These are phyloP conservation scores for Vaccinium corymbosum DNA, from an alignment of 148 eudicot genomes.

Conservation along the genomic window DNA sequence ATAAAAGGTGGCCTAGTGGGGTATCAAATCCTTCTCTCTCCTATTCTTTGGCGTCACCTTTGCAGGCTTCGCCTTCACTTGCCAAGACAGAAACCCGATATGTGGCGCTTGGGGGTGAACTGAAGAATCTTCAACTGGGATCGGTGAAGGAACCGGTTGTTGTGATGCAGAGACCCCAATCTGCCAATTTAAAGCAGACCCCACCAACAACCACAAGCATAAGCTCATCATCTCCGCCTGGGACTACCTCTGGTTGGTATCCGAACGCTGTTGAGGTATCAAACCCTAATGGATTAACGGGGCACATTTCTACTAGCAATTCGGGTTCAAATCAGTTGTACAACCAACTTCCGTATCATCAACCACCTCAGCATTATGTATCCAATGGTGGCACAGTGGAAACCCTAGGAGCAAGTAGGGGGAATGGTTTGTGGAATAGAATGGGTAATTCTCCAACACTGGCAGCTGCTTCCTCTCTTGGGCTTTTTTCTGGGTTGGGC, in stretches of 20 bases:
- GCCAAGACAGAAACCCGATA: slow-evolving; percentile 53
- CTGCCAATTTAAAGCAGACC: slow-evolving; percentile 46
- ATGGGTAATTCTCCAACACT: slow-evolving; percentile 50
- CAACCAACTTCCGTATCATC: slow-evolving; percentile 47
- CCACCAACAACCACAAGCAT: slow-evolving; percentile 37
- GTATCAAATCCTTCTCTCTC: slow-evolving; percentile 63
- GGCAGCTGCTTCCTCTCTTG: slow-evolving; percentile 78
- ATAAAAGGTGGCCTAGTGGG: slow-evolving; percentile 62
- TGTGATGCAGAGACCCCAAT: slow-evolving; percentile 81
- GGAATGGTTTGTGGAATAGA: slow-evolving; percentile 43
- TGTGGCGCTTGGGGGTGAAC: slow-evolving; percentile 44
- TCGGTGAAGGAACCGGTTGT: slow-evolving; percentile 68
- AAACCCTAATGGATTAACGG: slow-evolving; percentile 52
- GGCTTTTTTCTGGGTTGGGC: slow-evolving; percentile 74
- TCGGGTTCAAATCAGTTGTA: slow-evolving; percentile 48
- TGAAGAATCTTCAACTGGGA: slow-evolving; percentile 61
- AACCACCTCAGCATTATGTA: slow-evolving; percentile 44
- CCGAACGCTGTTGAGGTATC: slow-evolving; percentile 39
- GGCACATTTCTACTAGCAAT: slow-evolving; percentile 41
- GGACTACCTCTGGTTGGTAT: slow-evolving; percentile 52
- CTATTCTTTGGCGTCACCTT: slow-evolving; percentile 48
- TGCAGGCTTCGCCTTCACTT: slow-evolving; percentile 55
- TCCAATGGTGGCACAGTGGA: slow-evolving; percentile 46
- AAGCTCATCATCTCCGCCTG: slow-evolving; percentile 52
- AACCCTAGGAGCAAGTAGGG: slow-evolving; percentile 30